Conservation (phyloP, 2,329 filamentous ascomycete genomes). For the Aspergillus proliferans region DNA sequence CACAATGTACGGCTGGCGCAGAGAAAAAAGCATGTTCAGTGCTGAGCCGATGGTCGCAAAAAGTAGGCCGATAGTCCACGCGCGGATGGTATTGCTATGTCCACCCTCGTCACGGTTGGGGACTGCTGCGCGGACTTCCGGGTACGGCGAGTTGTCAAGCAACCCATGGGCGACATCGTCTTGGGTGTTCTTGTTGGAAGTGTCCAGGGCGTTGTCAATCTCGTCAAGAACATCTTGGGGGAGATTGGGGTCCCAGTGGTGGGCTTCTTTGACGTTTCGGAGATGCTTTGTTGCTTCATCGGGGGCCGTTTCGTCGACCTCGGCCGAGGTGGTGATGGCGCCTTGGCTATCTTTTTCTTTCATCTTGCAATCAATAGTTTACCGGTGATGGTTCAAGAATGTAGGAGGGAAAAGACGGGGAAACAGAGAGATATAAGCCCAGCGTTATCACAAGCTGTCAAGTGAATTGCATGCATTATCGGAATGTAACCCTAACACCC, state of each 20-base stretch:
- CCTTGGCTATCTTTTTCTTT: constrained; percentile 2
- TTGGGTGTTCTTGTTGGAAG: constrained; percentile 51
- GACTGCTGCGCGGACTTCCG: constrained; percentile 61
- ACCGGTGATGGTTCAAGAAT: no score
- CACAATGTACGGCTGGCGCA: constrained; percentile 53
- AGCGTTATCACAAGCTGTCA: no score
- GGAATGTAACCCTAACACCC: no score
- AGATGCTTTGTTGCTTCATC: constrained; percentile 32
- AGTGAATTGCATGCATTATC: no score
- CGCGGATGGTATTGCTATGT: constrained; percentile 59
- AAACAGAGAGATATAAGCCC: background rate
- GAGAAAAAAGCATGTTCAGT: constrained; percentile 54
- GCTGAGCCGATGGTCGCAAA: constrained; percentile 58
- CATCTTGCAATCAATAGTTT: no score
- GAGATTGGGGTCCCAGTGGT: constrained; percentile 60
- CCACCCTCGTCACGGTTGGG: constrained; percentile 60
- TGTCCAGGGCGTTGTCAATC: constrained; percentile 53
- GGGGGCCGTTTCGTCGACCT: constrained; percentile 15
- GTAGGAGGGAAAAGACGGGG: no score
- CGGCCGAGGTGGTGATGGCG: constrained; percentile 13
- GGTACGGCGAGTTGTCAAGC: constrained; percentile 62
- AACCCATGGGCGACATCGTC: constrained; percentile 54
- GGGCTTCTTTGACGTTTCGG: constrained; percentile 53
- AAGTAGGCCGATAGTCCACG: constrained; percentile 57
- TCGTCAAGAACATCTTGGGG: constrained; percentile 57